phyloP scores from a whole-genome alignment of 176 grass and related monocot species.

The Aegilops longissima region DNA sequence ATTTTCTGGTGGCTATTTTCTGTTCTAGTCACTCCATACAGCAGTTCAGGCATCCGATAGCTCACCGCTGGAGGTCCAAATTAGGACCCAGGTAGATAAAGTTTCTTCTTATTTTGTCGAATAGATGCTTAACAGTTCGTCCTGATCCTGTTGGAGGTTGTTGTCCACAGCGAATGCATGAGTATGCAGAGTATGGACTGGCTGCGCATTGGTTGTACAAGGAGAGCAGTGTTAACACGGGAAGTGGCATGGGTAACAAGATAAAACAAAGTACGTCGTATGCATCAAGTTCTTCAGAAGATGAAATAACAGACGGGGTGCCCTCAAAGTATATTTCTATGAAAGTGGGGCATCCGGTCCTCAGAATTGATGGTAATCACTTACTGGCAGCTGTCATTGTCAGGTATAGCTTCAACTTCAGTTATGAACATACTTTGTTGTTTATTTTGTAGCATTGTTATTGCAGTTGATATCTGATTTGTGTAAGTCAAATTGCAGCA shows the following conservation, averaged over 20 bases:
- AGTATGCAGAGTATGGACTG: conserved; percentile 86
- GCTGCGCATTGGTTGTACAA: conserved; percentile 99
- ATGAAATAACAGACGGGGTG: conserved; percentile 58
- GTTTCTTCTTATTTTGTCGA: not conserved
- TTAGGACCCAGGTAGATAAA: conserved; percentile 81
- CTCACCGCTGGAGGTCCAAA: conserved; percentile 91
- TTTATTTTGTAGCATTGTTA: conserved; percentile 27
- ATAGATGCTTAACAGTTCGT: conserved; percentile 21
- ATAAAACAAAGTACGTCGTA: conserved; percentile 45
- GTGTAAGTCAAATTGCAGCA: conserved; percentile 52
- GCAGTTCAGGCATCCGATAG: conserved; percentile 85
- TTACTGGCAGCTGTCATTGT: conserved; percentile 86
- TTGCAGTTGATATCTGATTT: conserved; percentile 27
- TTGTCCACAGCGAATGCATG: conserved; percentile 81
- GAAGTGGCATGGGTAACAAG: conserved; percentile 49
- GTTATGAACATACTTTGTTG: conserved; percentile 5
- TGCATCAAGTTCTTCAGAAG: conserved; percentile 62
- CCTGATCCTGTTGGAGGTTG: conserved; percentile 39
- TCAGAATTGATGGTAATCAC: conserved; percentile 88
- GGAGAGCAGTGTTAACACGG: conserved; percentile 63
- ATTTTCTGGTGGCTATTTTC: conserved; percentile 32
- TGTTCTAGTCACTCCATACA: conserved; percentile 89
- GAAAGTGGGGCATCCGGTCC: conserved; percentile 87
- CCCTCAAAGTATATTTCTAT: conserved; percentile 80
- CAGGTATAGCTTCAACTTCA: conserved; percentile 57